A percentile compares a stretch with the other conserved stretches of the same genome.
Evolutionary conservation across 2,329 filamentous ascomycete genomes (phyloP).

Genomic region (Cercospora zeina): DNA sequence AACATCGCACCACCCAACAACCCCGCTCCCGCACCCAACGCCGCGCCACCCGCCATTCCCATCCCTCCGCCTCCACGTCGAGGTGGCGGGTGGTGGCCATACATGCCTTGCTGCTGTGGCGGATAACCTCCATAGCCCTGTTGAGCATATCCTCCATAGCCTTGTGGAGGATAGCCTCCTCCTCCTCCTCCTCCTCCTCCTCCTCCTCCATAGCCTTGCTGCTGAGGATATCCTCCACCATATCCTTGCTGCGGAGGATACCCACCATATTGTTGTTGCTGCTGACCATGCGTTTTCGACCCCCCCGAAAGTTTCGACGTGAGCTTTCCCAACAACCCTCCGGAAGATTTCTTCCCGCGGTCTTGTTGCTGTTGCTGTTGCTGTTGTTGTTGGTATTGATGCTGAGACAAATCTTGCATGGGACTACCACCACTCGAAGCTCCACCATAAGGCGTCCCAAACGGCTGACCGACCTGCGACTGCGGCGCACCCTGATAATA

Average conservation of each 20-base stretch:
- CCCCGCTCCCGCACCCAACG: slow-evolving; percentile 78
- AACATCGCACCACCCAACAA: slow-evolving; percentile 75
- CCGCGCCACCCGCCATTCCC: slow-evolving; percentile 71
- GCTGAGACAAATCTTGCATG: slow-evolving; percentile 4
- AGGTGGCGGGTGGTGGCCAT: slow-evolving; percentile 46
- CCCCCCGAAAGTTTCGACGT: slow-evolving; percentile 48
- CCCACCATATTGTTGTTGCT: slow-evolving; percentile 36
- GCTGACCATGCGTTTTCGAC: slow-evolving; percentile 28
- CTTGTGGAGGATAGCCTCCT: slow-evolving; percentile 42
- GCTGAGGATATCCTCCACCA: slow-evolving; percentile 33
- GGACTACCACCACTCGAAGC: slow-evolving; percentile 17
- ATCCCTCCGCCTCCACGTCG: slow-evolving; percentile 53
- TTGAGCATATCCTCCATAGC: slow-evolving; percentile 36
- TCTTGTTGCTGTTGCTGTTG: slow-evolving; percentile 40
- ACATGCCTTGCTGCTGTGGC: slow-evolving; percentile 40
- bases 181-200: too few relatives aligned
- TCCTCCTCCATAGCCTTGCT: slow-evolving; percentile 32
- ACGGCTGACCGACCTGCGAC: slow-evolving; percentile 28
- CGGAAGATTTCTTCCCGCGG: slow-evolving; percentile 42
- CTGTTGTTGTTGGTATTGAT: too few relatives aligned
- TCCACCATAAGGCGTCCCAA: slow-evolving; percentile 32
- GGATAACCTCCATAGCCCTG: slow-evolving; percentile 45
- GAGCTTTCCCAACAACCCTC: slow-evolving; percentile 54
- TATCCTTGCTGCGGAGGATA: slow-evolving; percentile 39
- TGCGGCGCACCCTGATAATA: slow-evolving; percentile 47